phyloP scores from a whole-genome alignment of 2,329 filamentous ascomycete species.

The Xylaria sp. region DNA sequence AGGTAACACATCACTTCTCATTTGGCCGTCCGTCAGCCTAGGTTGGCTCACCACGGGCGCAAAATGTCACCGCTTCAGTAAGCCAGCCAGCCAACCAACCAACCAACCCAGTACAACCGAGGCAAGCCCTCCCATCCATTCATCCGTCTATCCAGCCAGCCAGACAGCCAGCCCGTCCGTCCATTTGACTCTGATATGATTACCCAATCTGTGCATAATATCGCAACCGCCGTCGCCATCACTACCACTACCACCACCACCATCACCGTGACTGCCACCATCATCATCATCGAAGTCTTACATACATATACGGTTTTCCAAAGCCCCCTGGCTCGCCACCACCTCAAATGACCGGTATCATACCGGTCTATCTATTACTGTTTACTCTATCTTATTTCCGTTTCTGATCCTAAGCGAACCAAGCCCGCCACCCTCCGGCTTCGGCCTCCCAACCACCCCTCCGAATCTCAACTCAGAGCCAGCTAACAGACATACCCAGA shows the following conservation, averaged over 20 bases:
- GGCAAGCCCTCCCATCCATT: slow-evolving; percentile 13
- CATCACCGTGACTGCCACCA: slow-evolving; percentile 13
- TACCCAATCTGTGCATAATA: slow-evolving; percentile 22
- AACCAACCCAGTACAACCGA: slow-evolving; percentile 17
- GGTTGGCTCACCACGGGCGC: slow-evolving; percentile 17
- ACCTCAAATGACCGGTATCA: slow-evolving; percentile 19
- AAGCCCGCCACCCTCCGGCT: not conserved
- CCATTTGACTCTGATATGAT: slow-evolving; percentile 18
- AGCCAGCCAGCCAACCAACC: slow-evolving; percentile 31
- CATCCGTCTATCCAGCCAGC: slow-evolving; percentile 21
- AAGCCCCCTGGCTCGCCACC: slow-evolving; percentile 12
- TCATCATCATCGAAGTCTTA: not conserved
- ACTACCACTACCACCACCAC: not conserved
- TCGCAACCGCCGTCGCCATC: not conserved
- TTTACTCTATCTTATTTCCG: slow-evolving; percentile 9
- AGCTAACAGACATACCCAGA: slow-evolving; percentile 52
- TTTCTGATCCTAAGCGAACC: slow-evolving; percentile 3
- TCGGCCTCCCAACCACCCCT: not conserved
- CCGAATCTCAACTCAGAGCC: not conserved
- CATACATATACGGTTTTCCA: slow-evolving; percentile 8
- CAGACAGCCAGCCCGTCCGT: slow-evolving; percentile 6
- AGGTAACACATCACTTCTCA: slow-evolving; percentile 31
- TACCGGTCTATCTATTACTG: slow-evolving; percentile 4
- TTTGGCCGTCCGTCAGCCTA: slow-evolving; percentile 31
- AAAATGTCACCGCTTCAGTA: slow-evolving; percentile 41